A percentile compares a stretch with the other conserved stretches of the same genome.
Conservation (phyloP, 495 filamentous ascomycete species). For the Clavariopsis aquatica region DNA sequence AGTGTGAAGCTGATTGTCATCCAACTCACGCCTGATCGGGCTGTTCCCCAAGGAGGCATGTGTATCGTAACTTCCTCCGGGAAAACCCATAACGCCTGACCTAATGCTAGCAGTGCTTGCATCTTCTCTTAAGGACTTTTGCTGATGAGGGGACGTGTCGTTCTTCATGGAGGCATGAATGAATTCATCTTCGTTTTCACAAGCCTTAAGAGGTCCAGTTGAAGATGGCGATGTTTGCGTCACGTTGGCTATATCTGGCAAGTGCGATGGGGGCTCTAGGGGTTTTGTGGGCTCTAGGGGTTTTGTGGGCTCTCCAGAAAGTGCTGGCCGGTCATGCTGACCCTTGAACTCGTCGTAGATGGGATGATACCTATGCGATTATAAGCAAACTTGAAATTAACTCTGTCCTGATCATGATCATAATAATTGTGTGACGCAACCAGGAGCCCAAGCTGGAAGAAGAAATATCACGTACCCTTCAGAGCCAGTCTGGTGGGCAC, state of each 20-base stretch:
- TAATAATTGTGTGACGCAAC: not conserved
- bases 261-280: conserved; percentile 14
- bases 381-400: not conserved
- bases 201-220: not conserved
- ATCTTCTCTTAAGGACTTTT: conserved; percentile 5
- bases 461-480: not conserved
- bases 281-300: conserved; percentile 9
- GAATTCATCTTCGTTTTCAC: not conserved
- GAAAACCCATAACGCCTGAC: conserved; percentile 42
- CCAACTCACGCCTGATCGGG: conserved; percentile 1
- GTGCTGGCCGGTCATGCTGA: conserved; percentile 1
- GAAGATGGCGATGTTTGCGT: not conserved
- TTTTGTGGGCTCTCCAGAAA: conserved; percentile 12
- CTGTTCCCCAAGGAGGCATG: conserved; percentile 15
- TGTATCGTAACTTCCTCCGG: conserved; percentile 5
- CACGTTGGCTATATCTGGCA: conserved; percentile 18
- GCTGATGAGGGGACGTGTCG: not conserved
- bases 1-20: not conserved
- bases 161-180: conserved; percentile 1
- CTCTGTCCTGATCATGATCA: not conserved
- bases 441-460: not conserved
- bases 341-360: conserved; percentile 31
- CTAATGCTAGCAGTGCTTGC: conserved; percentile 42
- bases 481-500: not conserved
- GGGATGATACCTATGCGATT: conserved; percentile 10